phyloP scores from a whole-genome alignment of 192 early-diverging fungal species.

The Coemansia sp. region DNA sequence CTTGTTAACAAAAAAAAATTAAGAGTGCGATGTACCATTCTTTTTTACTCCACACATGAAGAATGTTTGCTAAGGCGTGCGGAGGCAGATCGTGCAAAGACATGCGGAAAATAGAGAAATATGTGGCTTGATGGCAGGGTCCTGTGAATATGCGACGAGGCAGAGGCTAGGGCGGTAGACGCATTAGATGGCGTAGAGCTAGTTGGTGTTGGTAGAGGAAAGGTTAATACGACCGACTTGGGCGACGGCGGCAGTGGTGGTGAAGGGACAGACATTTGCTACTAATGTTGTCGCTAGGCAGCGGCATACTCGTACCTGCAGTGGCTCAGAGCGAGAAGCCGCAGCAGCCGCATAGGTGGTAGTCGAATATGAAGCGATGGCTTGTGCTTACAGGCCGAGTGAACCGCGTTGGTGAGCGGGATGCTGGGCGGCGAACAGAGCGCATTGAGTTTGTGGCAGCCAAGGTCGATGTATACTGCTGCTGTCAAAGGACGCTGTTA shows the following conservation, averaged over 20 bases:
- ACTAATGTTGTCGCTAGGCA: neutral
- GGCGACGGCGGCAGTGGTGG: neutral
- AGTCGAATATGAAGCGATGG: neutral
- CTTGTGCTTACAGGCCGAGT: slow-evolving; percentile 52
- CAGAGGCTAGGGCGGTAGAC: neutral
- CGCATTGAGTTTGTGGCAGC: slow-evolving; percentile 45
- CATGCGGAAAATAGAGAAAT: too few relatives aligned
- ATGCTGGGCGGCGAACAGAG: slow-evolving; percentile 30
- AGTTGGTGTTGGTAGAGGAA: neutral
- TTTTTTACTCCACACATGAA: too few relatives aligned
- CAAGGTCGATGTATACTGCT: too few relatives aligned
- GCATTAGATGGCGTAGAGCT: neutral
- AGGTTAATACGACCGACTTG: neutral
- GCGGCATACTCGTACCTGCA: neutral
- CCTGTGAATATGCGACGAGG: slow-evolving; percentile 34
- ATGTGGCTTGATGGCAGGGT: slow-evolving; percentile 38
- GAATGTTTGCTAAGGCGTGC: too few relatives aligned
- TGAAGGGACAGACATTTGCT: neutral
- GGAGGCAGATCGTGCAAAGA: too few relatives aligned
- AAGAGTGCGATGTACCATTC: too few relatives aligned
- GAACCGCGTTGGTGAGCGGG: slow-evolving; percentile 51
- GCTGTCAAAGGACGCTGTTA: too few relatives aligned
- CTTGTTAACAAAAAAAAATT: too few relatives aligned
- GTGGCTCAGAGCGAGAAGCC: neutral
- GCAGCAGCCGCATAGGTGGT: neutral